A percentile compares a stretch with the other conserved stretches of the same genome.
phyloP scores from a whole-genome alignment of 495 filamentous ascomycete species.

The Talaromyces adpressus region DNA sequence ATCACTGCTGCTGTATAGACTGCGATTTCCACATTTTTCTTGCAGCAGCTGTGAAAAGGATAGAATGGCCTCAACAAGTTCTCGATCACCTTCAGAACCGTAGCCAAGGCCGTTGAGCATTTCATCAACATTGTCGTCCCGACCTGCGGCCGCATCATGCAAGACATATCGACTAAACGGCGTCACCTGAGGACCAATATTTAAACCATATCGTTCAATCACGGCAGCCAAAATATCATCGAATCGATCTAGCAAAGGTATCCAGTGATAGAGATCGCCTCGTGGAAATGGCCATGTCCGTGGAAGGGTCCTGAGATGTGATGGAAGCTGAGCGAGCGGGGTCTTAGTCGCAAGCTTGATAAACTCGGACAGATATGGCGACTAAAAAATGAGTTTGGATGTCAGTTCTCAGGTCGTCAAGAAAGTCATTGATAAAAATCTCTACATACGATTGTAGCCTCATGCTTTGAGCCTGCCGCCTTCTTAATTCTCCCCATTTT shows the following conservation, averaged over 20 bases:
- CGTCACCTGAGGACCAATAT: slow-evolving; percentile 70
- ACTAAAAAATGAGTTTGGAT: slow-evolving; percentile 43
- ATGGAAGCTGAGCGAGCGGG: slow-evolving; percentile 68
- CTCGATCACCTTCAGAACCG: slow-evolving; percentile 63
- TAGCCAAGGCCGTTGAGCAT: slow-evolving; percentile 55
- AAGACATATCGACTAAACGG: slow-evolving; percentile 63
- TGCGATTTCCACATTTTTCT: slow-evolving; percentile 94
- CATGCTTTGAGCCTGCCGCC: slow-evolving; percentile 83
- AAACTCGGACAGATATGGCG: slow-evolving; percentile 76
- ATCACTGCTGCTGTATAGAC: slow-evolving; percentile 87
- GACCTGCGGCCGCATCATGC: slow-evolving; percentile 40
- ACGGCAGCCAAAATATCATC: slow-evolving; percentile 79
- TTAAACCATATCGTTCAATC: slow-evolving; percentile 73
- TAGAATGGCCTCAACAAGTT: slow-evolving; percentile 72
- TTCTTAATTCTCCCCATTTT: slow-evolving; percentile 97
- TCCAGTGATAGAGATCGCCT: slow-evolving; percentile 98
- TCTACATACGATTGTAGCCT: slow-evolving; percentile 79
- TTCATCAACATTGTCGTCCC: slow-evolving; percentile 31
- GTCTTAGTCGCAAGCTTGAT: slow-evolving; percentile 59
- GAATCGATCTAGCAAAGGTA: slow-evolving; percentile 88
- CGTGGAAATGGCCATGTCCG: slow-evolving; percentile 91
- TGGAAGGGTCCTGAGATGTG: slow-evolving; percentile 72
- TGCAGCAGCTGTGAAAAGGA: slow-evolving; percentile 79
- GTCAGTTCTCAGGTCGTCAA: background rate
- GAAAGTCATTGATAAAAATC: slow-evolving; percentile 11